Evolutionary conservation across 208 protist species (phyloP), one percentile per base, ranked within the genome.

Genomic region (Leishmania lainsoni): DNA sequence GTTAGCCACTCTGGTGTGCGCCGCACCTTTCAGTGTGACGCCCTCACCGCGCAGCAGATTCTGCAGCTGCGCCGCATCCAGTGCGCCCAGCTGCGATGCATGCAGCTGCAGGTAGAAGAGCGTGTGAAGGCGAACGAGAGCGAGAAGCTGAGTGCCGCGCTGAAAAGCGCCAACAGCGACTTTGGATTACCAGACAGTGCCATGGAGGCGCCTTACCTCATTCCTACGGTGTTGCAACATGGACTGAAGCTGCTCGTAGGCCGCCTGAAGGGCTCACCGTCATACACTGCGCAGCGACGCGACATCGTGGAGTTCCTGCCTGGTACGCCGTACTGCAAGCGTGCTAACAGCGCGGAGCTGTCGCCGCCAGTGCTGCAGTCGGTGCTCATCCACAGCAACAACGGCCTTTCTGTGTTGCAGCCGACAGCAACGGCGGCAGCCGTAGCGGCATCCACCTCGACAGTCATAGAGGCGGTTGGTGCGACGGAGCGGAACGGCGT

Each of bases 61-160:
- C 76, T 94, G 32, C 92, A 94, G 78, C 86, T 96, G 20, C 92
- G 92, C 59, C 89, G 92, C 45, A 86, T 96, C 14, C 84, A 89
- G 72, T 96, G 92, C 78, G 92, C 92, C 14, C 81, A 83, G 82
- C 70, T 94, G 58, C 88, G 87, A 75, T 83, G 89, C 54, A 86
- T 96, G 81, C 86, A 92, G 73, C 72, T 92, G 29, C 83, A 90
- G 51, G 86, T 95, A 22, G 86, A 93, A 70, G 77, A 86, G 58
- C 82, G 88, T 5, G 84, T 86, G 16, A 76, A 81, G 32, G 69
- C 81, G 2, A 80, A 52, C 39, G 90, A 95, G 70, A 87, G 54
- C 22, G 87, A 85, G 32, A 76, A 35, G 49, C 86, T 94, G 42
- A 83, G 75, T 32, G 80, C 81, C 16, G 79, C 80, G 74, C 83